Evolutionary conservation across 2,329 filamentous ascomycete species (phyloP).

Genomic region (Fusarium acutatum): DNA sequence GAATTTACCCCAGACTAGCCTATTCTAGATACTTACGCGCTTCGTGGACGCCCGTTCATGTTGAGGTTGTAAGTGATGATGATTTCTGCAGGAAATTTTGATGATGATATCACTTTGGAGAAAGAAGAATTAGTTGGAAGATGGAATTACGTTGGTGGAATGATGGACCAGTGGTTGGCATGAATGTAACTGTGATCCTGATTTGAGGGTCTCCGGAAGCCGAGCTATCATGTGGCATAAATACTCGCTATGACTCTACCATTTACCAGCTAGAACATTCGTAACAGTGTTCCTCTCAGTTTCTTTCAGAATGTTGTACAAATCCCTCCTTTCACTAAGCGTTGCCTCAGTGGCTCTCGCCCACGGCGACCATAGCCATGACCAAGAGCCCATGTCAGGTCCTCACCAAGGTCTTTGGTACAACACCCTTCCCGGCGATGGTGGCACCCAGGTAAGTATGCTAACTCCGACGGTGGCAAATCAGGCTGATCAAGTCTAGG

Average conservation of each 20-base stretch:
- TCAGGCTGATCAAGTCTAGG: constrained; percentile 54
- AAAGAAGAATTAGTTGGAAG: rapidly evolving
- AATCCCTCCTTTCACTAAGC: constrained; percentile 47
- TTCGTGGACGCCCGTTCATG: neutral
- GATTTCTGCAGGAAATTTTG: neutral
- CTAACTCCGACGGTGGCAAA: rapidly evolving
- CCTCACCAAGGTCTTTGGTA: constrained; percentile 84
- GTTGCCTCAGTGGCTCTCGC: constrained; percentile 62
- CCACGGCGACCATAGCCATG: constrained; percentile 61
- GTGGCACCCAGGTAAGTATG: constrained; percentile 74
- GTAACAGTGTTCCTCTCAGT: neutral
- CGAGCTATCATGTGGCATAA: neutral
- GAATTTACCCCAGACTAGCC: constrained; percentile 20
- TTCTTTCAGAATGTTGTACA: constrained; percentile 39
- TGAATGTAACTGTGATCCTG: neutral
- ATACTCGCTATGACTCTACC: neutral
- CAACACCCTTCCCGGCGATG: constrained; percentile 82
- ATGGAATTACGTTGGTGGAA: neutral
- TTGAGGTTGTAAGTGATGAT: neutral
- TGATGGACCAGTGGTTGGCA: too few relatives aligned
- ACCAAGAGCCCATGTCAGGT: constrained; percentile 70
- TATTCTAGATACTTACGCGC: constrained; percentile 31
- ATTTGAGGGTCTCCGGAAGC: neutral
- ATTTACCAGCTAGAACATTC: rapidly evolving
- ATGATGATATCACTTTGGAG: neutral